Base-by-base conservation (phyloP, 2,329 filamentous ascomycete species). In the Penicillium sp. region DNA sequence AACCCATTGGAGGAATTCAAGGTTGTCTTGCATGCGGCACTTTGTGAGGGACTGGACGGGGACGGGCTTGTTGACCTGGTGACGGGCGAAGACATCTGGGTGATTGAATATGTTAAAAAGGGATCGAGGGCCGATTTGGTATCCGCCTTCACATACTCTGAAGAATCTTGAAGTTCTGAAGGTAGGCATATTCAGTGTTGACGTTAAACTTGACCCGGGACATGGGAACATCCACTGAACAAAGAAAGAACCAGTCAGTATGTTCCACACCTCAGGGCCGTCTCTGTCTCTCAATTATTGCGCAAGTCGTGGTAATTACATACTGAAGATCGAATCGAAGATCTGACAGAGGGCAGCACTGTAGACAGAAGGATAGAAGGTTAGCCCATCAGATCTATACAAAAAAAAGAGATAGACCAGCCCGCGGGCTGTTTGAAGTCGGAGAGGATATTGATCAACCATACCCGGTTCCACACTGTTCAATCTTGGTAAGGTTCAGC, bases 11-110 rank as follows among this genome's bases (percentile, higher is more conserved):
- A 99, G 82, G 75, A 99, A 99, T 73, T 97, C 94, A 67, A 99
- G 89, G 80, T 99, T 99, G 77, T 99, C 94, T 83, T 99, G 94
- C 93, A 99, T 99, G 82, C 96, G 97, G 83, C 94, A 99, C 77
- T 97, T 99, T 68, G 94, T 85, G 57, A 99, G 86, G 56, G 84
- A 81, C 75, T 96, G 86, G 73, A 97, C 91, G 57, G 91, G 91
- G 67, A 99, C 87, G 28, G 89, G 88, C 73, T 91, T 91, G 68
- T 97, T 92, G 79, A 99, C 84, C 62, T 86, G 81, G 78, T 97
- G 92, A 75, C 89, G 89, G 60, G 86, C 82, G 72, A 97, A 97
- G 62, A 84, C 82, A 75, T 91, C 93, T 75, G 54, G 42, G 48
- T 22, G 50, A 50, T 31, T n/a, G 40, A 35, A 57, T 33, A 56